phyloP scores from a whole-genome alignment of 768 basidiomycete species.

The Asterophora lycoperdoides region DNA sequence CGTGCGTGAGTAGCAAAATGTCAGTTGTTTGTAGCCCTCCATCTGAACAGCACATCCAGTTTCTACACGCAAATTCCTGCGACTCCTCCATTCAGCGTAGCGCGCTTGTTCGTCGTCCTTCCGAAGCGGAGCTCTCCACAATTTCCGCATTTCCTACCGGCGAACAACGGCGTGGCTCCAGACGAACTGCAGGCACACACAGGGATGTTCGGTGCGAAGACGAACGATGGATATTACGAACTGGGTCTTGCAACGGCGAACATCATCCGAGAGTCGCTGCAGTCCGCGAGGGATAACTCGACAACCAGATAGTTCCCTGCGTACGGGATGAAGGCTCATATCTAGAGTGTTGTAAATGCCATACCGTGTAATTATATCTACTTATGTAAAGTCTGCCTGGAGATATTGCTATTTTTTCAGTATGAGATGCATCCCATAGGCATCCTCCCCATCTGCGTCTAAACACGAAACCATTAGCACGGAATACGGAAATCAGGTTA shows the following conservation, averaged over 20 bases:
- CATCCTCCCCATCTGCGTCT: constrained; percentile 96
- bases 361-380: too few species aligned
- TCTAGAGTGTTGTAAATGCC: not conserved
- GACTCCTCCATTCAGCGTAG: constrained; percentile 46
- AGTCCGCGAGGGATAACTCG: constrained; percentile 21
- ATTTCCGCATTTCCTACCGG: constrained; percentile 54
- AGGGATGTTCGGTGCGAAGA: constrained; percentile 77
- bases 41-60: constrained; percentile 34
- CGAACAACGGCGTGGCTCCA: constrained; percentile 59
- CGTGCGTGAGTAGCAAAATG: constrained; percentile 50
- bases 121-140: constrained; percentile 51
- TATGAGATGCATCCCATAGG: constrained; percentile 82
- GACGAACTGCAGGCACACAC: constrained; percentile 86
- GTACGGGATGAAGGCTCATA: not conserved
- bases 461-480: not conserved
- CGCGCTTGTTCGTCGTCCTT: constrained; percentile 76
- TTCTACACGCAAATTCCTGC: constrained; percentile 80
- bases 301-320: not conserved
- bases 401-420: constrained; percentile 31
- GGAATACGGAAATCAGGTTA: not conserved
- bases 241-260: constrained; percentile 68
- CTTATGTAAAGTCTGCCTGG: not conserved
- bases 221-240: constrained; percentile 89
- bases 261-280: constrained; percentile 55
- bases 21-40: not conserved